These are phyloP conservation scores for Rhazya stricta DNA, from an alignment of 257 asterid genomes.

Conservation along the genomic window DNA sequence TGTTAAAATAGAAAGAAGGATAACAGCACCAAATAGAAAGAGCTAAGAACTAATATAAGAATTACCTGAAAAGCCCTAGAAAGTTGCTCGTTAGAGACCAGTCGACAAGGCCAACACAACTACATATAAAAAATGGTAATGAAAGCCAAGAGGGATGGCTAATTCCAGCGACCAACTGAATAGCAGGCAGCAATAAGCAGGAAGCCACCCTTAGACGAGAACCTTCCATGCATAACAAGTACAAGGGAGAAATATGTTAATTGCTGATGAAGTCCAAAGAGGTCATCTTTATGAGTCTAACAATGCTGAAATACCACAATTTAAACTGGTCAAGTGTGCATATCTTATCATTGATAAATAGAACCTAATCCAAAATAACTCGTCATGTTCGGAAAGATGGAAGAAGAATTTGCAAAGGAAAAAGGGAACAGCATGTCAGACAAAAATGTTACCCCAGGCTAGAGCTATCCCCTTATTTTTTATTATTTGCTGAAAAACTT, in stretches of 20 bases:
- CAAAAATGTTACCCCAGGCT: not conserved
- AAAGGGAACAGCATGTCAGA: not conserved
- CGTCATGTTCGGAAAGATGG: not conserved
- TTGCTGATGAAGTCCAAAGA: not conserved
- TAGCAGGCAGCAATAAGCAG: constrained; percentile 90
- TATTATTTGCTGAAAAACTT: not conserved
- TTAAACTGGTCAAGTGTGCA: not conserved
- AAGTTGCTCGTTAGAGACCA: constrained; percentile 97
- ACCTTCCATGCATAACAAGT: constrained; percentile 47
- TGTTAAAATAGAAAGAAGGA: not conserved
- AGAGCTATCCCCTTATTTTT: not conserved
- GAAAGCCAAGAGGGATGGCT: constrained; percentile 99
- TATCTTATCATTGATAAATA: constrained; percentile 2
- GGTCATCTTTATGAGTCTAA: not conserved
- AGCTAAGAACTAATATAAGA: constrained; percentile 4
- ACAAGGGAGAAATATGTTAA: constrained; percentile 4
- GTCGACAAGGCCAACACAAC: constrained; percentile 93
- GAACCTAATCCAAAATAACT: constrained; percentile 9
- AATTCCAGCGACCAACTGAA: constrained; percentile 93
- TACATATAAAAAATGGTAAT: constrained; percentile 84
- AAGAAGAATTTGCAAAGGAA: not conserved
- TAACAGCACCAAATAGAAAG: constrained; percentile 10
- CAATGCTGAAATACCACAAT: not conserved
- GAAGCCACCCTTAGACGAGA: constrained; percentile 87
- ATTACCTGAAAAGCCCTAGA: constrained; percentile 93